phyloP scores from a whole-genome alignment of 2,329 filamentous ascomycete species.

The Fusarium bulbicola region DNA sequence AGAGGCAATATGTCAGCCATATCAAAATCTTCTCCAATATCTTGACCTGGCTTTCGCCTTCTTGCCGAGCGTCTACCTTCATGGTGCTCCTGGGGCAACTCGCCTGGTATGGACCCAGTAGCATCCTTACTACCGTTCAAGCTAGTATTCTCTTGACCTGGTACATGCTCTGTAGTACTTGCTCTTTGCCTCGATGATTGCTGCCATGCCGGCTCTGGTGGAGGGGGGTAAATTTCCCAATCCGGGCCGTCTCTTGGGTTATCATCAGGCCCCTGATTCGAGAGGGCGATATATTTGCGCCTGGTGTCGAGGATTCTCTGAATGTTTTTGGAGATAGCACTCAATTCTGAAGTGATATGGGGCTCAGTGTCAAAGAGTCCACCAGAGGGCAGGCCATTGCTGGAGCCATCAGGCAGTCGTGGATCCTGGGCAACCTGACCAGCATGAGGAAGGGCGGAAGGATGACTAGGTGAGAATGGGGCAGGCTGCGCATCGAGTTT shows the following conservation, averaged over 20 bases:
- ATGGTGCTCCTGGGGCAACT: slow-evolving; percentile 34
- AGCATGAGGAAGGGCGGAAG: slow-evolving; percentile 9
- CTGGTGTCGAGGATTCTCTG: slow-evolving; percentile 88
- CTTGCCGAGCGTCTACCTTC: slow-evolving; percentile 60
- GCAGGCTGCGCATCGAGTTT: slow-evolving; percentile 19
- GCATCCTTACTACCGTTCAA: slow-evolving; percentile 20
- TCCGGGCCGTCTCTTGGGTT: slow-evolving; percentile 86
- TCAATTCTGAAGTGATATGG: slow-evolving; percentile 84
- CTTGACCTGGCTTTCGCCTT: slow-evolving; percentile 83
- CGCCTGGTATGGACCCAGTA: background rate
- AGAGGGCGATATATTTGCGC: slow-evolving; percentile 87
- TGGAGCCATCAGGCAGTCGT: slow-evolving; percentile 28
- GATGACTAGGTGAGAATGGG: slow-evolving; percentile 4
- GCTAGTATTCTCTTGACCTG: slow-evolving; percentile 31
- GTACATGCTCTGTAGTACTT: slow-evolving; percentile 22
- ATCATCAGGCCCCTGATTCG: slow-evolving; percentile 81
- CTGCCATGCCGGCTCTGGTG: slow-evolving; percentile 88
- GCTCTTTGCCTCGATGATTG: slow-evolving; percentile 39
- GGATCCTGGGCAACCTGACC: slow-evolving; percentile 17
- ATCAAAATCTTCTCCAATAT: slow-evolving; percentile 93
- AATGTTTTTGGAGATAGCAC: slow-evolving; percentile 88
- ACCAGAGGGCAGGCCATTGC: slow-evolving; percentile 50
- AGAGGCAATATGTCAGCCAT: slow-evolving; percentile 80
- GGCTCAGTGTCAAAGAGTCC: slow-evolving; percentile 75
- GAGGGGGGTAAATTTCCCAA: slow-evolving; percentile 91